Evolutionary conservation across 768 basidiomycete genomes (phyloP), one percentile per base, ranked within the genome.

Genomic region (Kwoniella heveanensis): DNA sequence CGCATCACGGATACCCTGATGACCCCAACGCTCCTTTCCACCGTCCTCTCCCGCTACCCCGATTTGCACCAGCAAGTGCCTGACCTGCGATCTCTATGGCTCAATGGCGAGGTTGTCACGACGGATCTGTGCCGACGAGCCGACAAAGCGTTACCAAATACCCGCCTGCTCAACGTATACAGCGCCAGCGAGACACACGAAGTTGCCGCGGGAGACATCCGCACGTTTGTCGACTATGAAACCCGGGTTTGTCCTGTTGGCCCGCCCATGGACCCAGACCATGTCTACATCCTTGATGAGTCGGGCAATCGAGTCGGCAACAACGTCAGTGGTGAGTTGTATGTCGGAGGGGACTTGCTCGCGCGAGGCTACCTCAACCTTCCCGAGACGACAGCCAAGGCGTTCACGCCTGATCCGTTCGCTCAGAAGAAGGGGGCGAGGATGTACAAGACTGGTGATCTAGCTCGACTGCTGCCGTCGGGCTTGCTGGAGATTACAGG

Each of bases 391-490:
- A 65, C 64, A 26, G 52, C 52, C 10, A 65, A 65, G 64, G 57
- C 48, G 39, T 65, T 65, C 29, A 54, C 47, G 3, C 37, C 27
- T 21, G 64, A 65, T 47, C 51, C 36, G 32, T 65, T 60, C 52
- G 32, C 25, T 17, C 24, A 54, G 29, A 32, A 46, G 37, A 21
- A 60, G 21, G 52, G 53, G n/a, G 57, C 24, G 21, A n/a, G 50
- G 46, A 65, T 65, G 64, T 65, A 65, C 64, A 46, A 39, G 52
- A 65, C 64, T 8, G 64, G 64, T 4, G 64, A 65, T 55, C 64
- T 65, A 24, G 64, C 64, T 46, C 22, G 64, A 27, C 21, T 65
- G 21, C 44, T 65, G 22, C 64, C 64, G 13, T 65, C 64, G 36
- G 64, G 64, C 19, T 39, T 65, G 29, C 51, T 65, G 52, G 64